A percentile compares a stretch with the other conserved stretches of the same genome.
These are phyloP conservation scores for Curvularia sp. DNA, from an alignment of 2,329 filamentous ascomycete genomes.

Conservation along the genomic window DNA sequence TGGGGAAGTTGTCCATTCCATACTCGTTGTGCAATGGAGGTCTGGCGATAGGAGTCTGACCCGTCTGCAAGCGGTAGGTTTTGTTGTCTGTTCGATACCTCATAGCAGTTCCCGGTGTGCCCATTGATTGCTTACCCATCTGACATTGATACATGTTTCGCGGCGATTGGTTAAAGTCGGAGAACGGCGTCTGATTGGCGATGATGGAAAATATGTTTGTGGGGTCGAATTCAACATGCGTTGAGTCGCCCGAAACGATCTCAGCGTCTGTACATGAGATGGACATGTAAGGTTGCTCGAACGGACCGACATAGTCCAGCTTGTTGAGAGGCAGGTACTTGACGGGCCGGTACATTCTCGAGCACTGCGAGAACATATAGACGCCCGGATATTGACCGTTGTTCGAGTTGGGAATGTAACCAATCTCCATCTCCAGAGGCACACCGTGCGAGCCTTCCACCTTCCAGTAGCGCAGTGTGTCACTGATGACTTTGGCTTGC, in stretches of 20 bases:
- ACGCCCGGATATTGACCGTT: conserved; percentile 96
- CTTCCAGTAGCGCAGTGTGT: conserved; percentile 94
- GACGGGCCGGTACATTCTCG: conserved; percentile 87
- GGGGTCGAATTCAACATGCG: conserved; percentile 91
- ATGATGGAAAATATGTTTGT: conserved; percentile 98
- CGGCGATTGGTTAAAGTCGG: conserved; percentile 97
- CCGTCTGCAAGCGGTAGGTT: conserved; percentile 90
- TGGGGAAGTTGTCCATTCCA: conserved; percentile 97
- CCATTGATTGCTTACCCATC: conserved; percentile 96
- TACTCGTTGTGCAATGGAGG: conserved; percentile 94
- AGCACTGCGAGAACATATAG: conserved; percentile 86
- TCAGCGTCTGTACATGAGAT: conserved; percentile 92
- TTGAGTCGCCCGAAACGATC: conserved; percentile 84
- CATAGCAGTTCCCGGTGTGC: conserved; percentile 85
- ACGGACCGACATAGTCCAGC: conserved; percentile 86
- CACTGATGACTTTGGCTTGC: conserved; percentile 80
- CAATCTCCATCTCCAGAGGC: conserved; percentile 85
- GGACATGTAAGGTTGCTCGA: conserved; percentile 98
- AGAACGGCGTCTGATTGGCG: conserved; percentile 98
- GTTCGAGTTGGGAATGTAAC: conserved; percentile 84
- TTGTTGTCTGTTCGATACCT: conserved; percentile 96
- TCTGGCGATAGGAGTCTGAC: conserved; percentile 92
- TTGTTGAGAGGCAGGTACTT: conserved; percentile 89
- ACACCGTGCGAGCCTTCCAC: conserved; percentile 83
- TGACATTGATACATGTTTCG: conserved; percentile 95